These are phyloP conservation scores for Lupinus albus DNA, from an alignment of 306 rosid species.

Conservation along the genomic window DNA sequence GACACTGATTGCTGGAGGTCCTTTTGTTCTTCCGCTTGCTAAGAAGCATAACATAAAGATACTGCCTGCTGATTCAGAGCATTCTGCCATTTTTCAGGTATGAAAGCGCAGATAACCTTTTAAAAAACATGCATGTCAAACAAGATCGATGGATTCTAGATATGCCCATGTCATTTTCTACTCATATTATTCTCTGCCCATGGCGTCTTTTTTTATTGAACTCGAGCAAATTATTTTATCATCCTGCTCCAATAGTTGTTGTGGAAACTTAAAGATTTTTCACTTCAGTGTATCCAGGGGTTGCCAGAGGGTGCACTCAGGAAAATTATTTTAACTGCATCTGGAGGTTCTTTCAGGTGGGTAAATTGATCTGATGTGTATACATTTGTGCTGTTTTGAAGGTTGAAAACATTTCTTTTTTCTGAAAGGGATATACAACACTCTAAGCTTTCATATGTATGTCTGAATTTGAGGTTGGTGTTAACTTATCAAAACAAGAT, in stretches of 20 bases:
- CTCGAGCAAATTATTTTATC: slow-evolving; percentile 20
- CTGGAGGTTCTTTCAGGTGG: slow-evolving; percentile 97
- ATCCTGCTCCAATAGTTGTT: slow-evolving; percentile 8
- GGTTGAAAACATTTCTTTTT: slow-evolving; percentile 20
- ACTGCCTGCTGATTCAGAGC: slow-evolving; percentile 99
- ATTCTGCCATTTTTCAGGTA: slow-evolving; percentile 99
- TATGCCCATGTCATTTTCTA: slow-evolving; percentile 3
- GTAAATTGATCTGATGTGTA: slow-evolving; percentile 3
- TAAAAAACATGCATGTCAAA: slow-evolving; percentile 13
- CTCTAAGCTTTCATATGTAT: slow-evolving; percentile 27
- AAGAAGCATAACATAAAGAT: slow-evolving; percentile 89
- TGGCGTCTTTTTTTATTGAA: slow-evolving; percentile 16
- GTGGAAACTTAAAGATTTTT: slow-evolving; percentile 42
- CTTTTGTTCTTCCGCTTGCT: slow-evolving; percentile 99
- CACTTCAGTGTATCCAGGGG: slow-evolving; percentile 92
- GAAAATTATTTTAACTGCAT: slow-evolving; percentile 89
- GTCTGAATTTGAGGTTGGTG: slow-evolving; percentile 22
- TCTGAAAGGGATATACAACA: slow-evolving; percentile 9
- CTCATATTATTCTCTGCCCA: slow-evolving; percentile 17
- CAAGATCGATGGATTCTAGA: slow-evolving; percentile 23
- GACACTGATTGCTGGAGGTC: slow-evolving; percentile 98
- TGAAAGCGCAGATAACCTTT: neutral
- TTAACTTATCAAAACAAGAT: slow-evolving; percentile 1
- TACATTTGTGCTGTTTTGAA: slow-evolving; percentile 29
- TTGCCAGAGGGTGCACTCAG: slow-evolving; percentile 87